Evolutionary conservation across 768 basidiomycete genomes (phyloP), one percentile per base, ranked within the genome.

Genomic region (Panaeolus cyanescens): DNA sequence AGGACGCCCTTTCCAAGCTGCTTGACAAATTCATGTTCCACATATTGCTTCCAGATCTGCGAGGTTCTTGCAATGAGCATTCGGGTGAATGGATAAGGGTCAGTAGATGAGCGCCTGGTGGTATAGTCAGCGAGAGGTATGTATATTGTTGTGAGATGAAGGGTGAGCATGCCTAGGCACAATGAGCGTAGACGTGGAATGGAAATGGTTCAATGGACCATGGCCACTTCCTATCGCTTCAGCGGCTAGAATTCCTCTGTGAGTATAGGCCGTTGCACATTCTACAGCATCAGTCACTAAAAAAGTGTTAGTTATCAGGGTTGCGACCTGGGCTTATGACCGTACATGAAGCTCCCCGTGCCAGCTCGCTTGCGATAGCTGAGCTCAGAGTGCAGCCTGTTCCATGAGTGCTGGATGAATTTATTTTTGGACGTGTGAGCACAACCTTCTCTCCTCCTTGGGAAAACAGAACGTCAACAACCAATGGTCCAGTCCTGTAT

Each of bases 361-460:
- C 89, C 15, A 95, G 76, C 5, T 80, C 79, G 58, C 86, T 87
- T 2, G 89, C 88, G 17, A 96, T 81, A 0, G 93, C 92, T 0
- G 95, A 88, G 50, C 88, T 89, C n/a, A 97, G 78, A 0, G 95
- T 97, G 71, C 95, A 97, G 1, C 95, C 95, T 0, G 95, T 97
- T 1, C 95, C 95, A 69, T 96, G 95, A 0, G 95, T 97, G 65
- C 80, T 92, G 32, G 74, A 81, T 5, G 91, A 86, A 13, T 88
- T 77, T 20, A 93, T 75, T 13, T 84, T 77, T 1, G 90, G 87
- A 6, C 85, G 81, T 19, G 85, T 78, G 62, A 87, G 89, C 17
- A 92, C 56, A 1, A 83, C 83, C 32, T 74, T 74, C 4, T 66
- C 64, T 12, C 74, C 70, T 45, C 70, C 65, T 19, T 65, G 63